Evolutionary conservation across 1,284 basidiomycete genomes (phyloP).

Genomic region (Tilletiaria anomala): DNA sequence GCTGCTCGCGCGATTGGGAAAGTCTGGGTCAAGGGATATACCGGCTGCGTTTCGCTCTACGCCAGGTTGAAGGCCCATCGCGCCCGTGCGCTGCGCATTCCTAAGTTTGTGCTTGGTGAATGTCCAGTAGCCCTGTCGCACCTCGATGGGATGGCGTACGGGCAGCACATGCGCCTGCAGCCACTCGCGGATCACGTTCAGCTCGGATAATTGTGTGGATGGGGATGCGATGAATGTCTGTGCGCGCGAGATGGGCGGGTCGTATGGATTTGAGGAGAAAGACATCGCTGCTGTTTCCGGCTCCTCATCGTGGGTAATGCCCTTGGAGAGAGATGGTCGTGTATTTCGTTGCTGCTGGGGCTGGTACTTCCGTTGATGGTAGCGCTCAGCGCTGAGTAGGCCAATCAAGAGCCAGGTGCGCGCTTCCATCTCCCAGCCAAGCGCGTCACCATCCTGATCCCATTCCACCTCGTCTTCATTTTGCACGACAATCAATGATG

Average conservation of each 20-base stretch:
- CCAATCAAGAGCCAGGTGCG: slow-evolving; percentile 6
- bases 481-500: too few species aligned
- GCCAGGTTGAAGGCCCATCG: too few species aligned
- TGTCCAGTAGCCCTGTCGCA: slow-evolving; percentile 35
- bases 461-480: background rate
- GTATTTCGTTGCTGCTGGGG: background rate
- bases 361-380: background rate
- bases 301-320: background rate
- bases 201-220: slow-evolving; percentile 25
- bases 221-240: slow-evolving; percentile 25
- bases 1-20: background rate
- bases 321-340: slow-evolving; percentile 1
- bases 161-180: slow-evolving; percentile 6
- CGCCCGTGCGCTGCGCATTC: too few species aligned
- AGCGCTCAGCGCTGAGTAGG: slow-evolving; percentile 3
- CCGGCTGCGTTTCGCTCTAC: too few species aligned
- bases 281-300: too few species aligned
- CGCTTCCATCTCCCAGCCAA: slow-evolving; percentile 5
- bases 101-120: slow-evolving; percentile 34
- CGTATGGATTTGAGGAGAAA: slow-evolving; percentile 22
- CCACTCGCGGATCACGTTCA: slow-evolving; percentile 33
- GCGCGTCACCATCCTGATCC: background rate
- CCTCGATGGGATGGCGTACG: slow-evolving; percentile 21
- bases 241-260: slow-evolving; percentile 31
- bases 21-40: background rate